A percentile compares a stretch with the other conserved stretches of the same genome.
phyloP scores from a whole-genome alignment of 1,139 yeast species.

The Scheffersomyces quercinus region DNA sequence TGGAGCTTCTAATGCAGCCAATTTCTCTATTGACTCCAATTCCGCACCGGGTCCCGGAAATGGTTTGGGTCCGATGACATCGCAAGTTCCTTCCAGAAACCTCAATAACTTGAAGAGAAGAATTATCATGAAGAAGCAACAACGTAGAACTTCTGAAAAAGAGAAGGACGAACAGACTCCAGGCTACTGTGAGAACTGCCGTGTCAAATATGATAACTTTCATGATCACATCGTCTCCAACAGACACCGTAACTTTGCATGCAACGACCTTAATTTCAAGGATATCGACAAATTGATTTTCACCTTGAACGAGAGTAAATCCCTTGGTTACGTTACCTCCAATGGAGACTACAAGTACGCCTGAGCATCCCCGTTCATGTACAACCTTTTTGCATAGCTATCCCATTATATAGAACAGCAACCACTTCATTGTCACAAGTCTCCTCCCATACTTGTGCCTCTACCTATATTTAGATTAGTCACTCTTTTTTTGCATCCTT shows the following conservation, averaged over 20 bases:
- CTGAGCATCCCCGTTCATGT: slow-evolving; percentile 3
- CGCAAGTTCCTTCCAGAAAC: slow-evolving; percentile 70
- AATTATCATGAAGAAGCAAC: slow-evolving; percentile 45
- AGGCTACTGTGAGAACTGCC: slow-evolving; percentile 94
- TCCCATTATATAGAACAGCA: neutral
- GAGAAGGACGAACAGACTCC: slow-evolving; percentile 41
- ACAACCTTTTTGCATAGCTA: neutral
- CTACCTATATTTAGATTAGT: too few relatives aligned
- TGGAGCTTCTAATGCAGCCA: slow-evolving; percentile 54
- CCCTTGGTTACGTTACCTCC: slow-evolving; percentile 44
- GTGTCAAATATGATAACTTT: slow-evolving; percentile 79
- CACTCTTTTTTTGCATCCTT: too few relatives aligned
- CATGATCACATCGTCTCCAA: slow-evolving; percentile 71
- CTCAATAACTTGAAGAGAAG: slow-evolving; percentile 59
- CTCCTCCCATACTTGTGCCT: too few relatives aligned
- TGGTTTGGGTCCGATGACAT: slow-evolving; percentile 68
- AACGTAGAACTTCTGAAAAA: slow-evolving; percentile 7
- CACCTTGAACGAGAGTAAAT: slow-evolving; percentile 44
- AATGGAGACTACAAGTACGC: slow-evolving; percentile 42
- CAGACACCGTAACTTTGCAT: slow-evolving; percentile 81
- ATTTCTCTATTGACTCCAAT: slow-evolving; percentile 44
- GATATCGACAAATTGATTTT: slow-evolving; percentile 73
- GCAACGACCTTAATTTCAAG: slow-evolving; percentile 66
- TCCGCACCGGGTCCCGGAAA: slow-evolving; percentile 47
- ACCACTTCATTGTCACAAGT: too few relatives aligned